Base-by-base conservation (phyloP, 805 yeast genomes). In the Yamadazyma takamatsuzukensis region DNA sequence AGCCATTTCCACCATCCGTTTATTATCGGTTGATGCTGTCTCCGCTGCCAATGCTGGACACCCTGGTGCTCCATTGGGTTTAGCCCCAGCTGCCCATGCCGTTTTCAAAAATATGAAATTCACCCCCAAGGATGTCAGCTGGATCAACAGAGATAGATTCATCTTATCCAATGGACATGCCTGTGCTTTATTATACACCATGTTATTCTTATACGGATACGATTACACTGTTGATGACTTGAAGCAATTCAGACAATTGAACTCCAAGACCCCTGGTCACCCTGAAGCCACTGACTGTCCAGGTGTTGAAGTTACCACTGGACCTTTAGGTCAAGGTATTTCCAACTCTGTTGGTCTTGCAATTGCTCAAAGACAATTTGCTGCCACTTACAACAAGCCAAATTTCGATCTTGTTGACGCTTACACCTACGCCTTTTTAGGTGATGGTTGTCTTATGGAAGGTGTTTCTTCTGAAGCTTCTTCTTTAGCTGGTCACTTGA, bases 61-160 rank as follows among this genome's bases (percentile, higher is more conserved):
- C 71, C 97, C 97, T 37, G 97, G 97, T 72, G 97, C 97, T 32
- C 97, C 97, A 54, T 78, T 90, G 77, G 97, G 97, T 45, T 70
- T 89, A 66, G 97, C 97, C 14, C 96, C 97, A 31, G 81, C 90
- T 40, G 95, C 96, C 42, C 96, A 90, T 64, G 81, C 78, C 37
- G 61, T 90, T 44, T 85, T 82, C 78, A 73, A 78, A 61, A 76
- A 76, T 58, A 73, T 89, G 82, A 81, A 68, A 53, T 77, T 84
- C 72, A 86, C 86, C 78, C 94, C 97, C 53, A 76, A 80, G 68
- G 80, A 84, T 75, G 90, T 96, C 46, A 69, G 74, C 40, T 90
- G 95, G 96, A 70, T 84, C 64, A 85, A 85, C 78, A 80, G 96
- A 65, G 97, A 90, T 63, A 78, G 98, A 65, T 90, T 90, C 50